Evolutionary conservation across 2,329 filamentous ascomycete species (phyloP), one percentile per base, ranked within the genome.

Genomic region (Sporothrix luriei): DNA sequence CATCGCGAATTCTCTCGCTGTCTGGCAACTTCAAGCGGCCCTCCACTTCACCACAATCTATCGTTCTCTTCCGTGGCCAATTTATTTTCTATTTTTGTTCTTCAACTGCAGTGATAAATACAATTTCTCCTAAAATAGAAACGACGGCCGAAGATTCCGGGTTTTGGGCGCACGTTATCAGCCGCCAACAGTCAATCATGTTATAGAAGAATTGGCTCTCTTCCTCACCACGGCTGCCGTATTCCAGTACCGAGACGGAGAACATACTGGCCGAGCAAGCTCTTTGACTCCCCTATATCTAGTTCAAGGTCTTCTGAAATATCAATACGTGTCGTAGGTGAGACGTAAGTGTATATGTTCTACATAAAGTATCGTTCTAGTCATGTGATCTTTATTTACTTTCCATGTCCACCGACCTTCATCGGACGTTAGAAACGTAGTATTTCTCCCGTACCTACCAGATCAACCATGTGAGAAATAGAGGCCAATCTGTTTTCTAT

Each of bases 311-410:
- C 43, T 6, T 48, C 4, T 46, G 6, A 48, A 48, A 48, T 16
- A 19, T 16, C 13, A 14, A 48, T 6, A 14, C 13, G 33, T 33
- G 3, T 33, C 5, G 33, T 9, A 7, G 33, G 6, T 33, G 6
- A 7, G 33, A 33, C 33, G 9, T 33, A 33, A 1, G 33, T 33
- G 1, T 7, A 33, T 33, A 7, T 9, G 33, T 29, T 29, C 29
- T 5, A 29, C 29, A 33, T 33, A 4, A 33, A 33, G 33, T 33
- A 33, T 9, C 5, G 33, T 33, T 33, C 29, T 1, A 1, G 38
- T 62, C 57, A 43, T 21, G 57, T 62, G 40, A 19, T 33, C n/a
- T 46, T 29, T 62, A 21, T 46, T 62, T 62, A 62, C 38, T 46
- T 33, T 33, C 26, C 55, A 21, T n/a, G 33, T 10, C 7, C 19